Base-by-base conservation (phyloP, 768 basidiomycete genomes). In the Xanthoconium purpureum region DNA sequence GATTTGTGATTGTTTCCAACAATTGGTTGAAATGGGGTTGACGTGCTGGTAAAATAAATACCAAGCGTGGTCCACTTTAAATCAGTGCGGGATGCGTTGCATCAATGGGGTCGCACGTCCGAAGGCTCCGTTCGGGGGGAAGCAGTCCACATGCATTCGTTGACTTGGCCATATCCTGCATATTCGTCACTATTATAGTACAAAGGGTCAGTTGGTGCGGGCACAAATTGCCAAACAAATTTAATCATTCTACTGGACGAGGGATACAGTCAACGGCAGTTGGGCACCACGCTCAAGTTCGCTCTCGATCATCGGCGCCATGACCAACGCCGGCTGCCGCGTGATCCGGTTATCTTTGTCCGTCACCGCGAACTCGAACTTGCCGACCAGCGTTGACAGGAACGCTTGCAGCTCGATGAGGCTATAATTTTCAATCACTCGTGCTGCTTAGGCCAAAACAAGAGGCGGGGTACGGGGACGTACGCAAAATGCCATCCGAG, bases 331-430 rank as follows among this genome's bases (percentile, higher is more conserved):
- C 15, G 63, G 56, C 45, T 72, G 70, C 46, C 70, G 61, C 5
- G 71, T 15, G 9, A 53, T 39, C 28, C 52, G 36, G 14, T 67
- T 58, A 5, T 65, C 37, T 20, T 63, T 65, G 18, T 71, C 64
- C 3, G 74, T 71, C 47, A 65, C 56, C n/a, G 60, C 60, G 59
- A 85, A 82, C 59, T 84, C 81, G 63, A 85, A 82, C 59, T 79
- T 74, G 42, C 74, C 69, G 29, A 85, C 63, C 15, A 85, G 67
- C 59, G 82, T 81, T n/a, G 78, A 74, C 20, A 85, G 59, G 69
- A 86, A 82, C 0, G 77, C 74, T 60, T 86, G 84, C 5, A 85
- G 62, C 61, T 85, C 83, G 20, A 77, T 60, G 6, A 83, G 55
- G 4, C 74, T 74, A 54, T 12, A 8, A 1, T 32, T 24, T 33